Conservation (phyloP, 345 rosid genomes). For the Turnera subulata region DNA sequence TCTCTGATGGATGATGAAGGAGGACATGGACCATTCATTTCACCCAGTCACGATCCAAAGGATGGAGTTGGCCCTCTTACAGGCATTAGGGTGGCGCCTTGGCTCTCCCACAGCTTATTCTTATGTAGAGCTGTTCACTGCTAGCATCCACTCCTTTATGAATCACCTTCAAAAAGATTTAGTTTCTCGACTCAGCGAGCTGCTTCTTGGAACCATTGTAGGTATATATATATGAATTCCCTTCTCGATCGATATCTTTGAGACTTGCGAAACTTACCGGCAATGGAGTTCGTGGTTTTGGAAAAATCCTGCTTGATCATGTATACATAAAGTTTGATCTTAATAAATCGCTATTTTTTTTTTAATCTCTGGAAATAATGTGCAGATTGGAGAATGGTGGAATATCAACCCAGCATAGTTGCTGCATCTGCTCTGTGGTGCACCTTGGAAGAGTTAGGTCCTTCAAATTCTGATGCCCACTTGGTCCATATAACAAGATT, state of each 20-base stretch:
- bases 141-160: slow-evolving; percentile 14
- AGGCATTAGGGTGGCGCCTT: slow-evolving; percentile 60
- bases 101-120: slow-evolving; percentile 48
- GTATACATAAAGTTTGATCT: neutral
- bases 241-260: neutral
- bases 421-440: slow-evolving; percentile 46
- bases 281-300: no score
- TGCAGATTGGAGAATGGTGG: slow-evolving; percentile 45
- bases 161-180: slow-evolving; percentile 26
- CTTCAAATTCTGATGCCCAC: slow-evolving; percentile 16
- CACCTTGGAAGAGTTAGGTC: slow-evolving; percentile 30
- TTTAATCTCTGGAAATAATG: no score
- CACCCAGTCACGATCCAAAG: slow-evolving; percentile 40
- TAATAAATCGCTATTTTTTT: no score
- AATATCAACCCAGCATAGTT: slow-evolving; percentile 49
- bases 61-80: slow-evolving; percentile 58
- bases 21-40: slow-evolving; percentile 56
- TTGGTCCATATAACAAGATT: slow-evolving; percentile 18
- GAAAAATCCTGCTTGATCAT: neutral
- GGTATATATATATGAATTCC: slow-evolving; percentile 36
- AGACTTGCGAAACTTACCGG: no score
- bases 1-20: slow-evolving; percentile 32
- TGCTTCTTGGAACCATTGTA: slow-evolving; percentile 38
- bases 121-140: slow-evolving; percentile 34
- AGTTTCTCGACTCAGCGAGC: slow-evolving; percentile 30